phyloP scores from a whole-genome alignment of 345 rosid species.

The Eucalyptus regnans region DNA sequence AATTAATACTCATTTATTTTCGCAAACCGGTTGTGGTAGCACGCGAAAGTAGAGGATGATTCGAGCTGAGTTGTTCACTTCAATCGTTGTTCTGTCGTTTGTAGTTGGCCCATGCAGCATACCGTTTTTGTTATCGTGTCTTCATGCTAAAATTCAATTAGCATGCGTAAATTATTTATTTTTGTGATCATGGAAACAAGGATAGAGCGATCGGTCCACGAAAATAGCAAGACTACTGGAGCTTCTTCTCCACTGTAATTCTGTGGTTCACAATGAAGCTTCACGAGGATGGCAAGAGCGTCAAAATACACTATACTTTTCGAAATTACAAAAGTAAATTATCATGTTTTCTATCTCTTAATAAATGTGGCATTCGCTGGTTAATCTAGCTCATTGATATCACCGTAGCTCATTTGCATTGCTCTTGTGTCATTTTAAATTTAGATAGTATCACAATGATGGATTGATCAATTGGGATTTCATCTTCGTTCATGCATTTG shows the following conservation, averaged over 20 bases:
- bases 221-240: too few relatives aligned
- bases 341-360: neutral
- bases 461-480: neutral
- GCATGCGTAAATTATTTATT: neutral
- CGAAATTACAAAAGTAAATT: neutral
- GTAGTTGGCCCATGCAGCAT: neutral
- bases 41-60: neutral
- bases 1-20: too few relatives aligned
- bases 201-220: fast-evolving
- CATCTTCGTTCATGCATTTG: too few relatives aligned
- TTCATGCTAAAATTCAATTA: too few relatives aligned
- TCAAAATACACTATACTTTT: neutral
- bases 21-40: neutral
- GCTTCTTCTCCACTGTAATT: neutral
- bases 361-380: neutral
- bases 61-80: neutral
- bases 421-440: neutral
- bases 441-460: neutral
- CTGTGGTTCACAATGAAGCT: neutral
- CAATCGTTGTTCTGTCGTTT: neutral
- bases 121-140: neutral
- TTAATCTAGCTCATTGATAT: neutral
- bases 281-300: fast-evolving
- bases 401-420: neutral
- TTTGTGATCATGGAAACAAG: neutral